Evolutionary conservation across 139 green algal species (phyloP).

Genomic region (Monoraphidium neglectum): DNA sequence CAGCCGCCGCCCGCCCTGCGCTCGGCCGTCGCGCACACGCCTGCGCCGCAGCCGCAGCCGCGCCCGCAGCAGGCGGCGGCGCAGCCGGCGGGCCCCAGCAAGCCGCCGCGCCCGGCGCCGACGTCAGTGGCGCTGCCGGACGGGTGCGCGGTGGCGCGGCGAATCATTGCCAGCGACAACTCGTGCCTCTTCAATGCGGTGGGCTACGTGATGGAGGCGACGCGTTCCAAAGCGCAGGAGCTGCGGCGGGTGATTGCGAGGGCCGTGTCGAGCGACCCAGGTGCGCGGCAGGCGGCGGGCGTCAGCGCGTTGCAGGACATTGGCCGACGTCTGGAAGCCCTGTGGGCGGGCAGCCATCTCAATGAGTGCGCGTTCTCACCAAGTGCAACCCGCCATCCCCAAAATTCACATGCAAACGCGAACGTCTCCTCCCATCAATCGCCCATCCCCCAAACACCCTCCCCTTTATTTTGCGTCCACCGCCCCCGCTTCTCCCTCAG

Average conservation of each 20-base stretch:
- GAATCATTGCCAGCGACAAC: constrained; percentile 90
- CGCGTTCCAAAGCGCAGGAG: constrained; percentile 31
- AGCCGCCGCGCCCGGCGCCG: constrained; percentile 27
- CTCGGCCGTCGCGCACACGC: too few relatives aligned
- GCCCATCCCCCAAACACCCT: too few relatives aligned
- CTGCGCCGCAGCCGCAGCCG: background rate
- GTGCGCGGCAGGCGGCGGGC: too few relatives aligned
- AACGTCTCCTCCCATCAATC: too few relatives aligned
- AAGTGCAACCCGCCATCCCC: background rate
- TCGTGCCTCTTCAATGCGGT: constrained; percentile 94
- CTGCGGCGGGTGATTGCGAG: constrained; percentile 70
- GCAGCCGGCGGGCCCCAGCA: background rate
- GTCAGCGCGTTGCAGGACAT: background rate
- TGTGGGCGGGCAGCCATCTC: too few relatives aligned
- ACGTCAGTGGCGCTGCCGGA: constrained; percentile 43
- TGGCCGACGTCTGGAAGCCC: background rate
- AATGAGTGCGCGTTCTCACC: too few relatives aligned
- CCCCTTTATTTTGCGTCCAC: too few relatives aligned
- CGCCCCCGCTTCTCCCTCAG: background rate
- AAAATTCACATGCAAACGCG: background rate
- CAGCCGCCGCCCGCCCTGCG: background rate
- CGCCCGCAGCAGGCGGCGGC: background rate
- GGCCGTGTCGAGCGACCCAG: constrained; percentile 68
- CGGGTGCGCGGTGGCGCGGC: constrained; percentile 68
- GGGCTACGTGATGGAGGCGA: constrained; percentile 78